phyloP scores from a whole-genome alignment of 2,329 filamentous ascomycete genomes.

The Byssochlamys sp. region DNA sequence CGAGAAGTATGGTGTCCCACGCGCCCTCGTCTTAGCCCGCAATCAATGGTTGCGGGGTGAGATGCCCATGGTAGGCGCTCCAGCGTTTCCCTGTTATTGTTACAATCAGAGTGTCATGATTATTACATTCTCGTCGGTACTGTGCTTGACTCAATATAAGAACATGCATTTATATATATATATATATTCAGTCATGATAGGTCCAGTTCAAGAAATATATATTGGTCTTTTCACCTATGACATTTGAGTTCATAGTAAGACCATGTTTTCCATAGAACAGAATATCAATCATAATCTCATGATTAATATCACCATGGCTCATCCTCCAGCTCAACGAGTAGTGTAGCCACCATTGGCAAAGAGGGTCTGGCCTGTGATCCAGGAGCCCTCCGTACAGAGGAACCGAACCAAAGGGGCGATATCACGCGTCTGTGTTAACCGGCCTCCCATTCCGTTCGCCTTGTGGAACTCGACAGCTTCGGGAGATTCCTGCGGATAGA shows the following conservation, averaged over 20 bases:
- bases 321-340: conserved; percentile 12
- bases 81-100: too few relatives aligned
- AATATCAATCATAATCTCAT: too few relatives aligned
- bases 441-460: conserved; percentile 33
- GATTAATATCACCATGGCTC: too few relatives aligned
- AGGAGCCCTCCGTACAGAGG: conserved; percentile 36
- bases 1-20: not conserved
- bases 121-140: too few relatives aligned
- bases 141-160: too few relatives aligned
- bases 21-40: not conserved
- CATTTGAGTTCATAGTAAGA: too few relatives aligned
- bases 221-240: too few relatives aligned
- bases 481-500: conserved; percentile 36
- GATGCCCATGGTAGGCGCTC: not conserved
- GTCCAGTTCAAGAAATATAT: too few relatives aligned
- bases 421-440: conserved; percentile 36
- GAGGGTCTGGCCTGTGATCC: conserved; percentile 41
- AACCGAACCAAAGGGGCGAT: conserved; percentile 40
- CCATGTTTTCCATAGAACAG: too few relatives aligned
- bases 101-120: too few relatives aligned
- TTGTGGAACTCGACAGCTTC: conserved; percentile 39
- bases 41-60: not conserved
- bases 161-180: too few relatives aligned
- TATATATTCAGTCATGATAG: too few relatives aligned
- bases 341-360: conserved; percentile 43